Percentiles rank a stretch among this genome's conserved stretches.
Conservation (phyloP, 208 protist genomes). For the Crithidia brevicula region DNA sequence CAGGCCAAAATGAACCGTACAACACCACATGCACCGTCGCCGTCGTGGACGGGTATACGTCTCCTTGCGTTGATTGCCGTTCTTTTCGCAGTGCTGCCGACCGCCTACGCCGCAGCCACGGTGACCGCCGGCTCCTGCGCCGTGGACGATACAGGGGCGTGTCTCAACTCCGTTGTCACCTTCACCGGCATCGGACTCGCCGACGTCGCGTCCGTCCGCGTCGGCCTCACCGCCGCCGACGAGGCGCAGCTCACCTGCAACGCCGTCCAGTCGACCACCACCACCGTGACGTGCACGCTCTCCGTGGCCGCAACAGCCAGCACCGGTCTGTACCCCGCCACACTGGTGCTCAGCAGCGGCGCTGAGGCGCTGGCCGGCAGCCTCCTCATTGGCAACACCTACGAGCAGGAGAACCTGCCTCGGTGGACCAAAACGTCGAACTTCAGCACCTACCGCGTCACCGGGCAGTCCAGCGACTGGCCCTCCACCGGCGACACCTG, state of each 20-base stretch:
- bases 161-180: conserved; percentile 11
- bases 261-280: not conserved
- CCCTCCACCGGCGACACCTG: conserved; percentile 34
- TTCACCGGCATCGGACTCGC: conserved; percentile 17
- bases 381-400: conserved; percentile 10
- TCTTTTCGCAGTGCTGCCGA: not conserved
- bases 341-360: conserved; percentile 11
- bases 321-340: conserved; percentile 25
- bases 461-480: conserved; percentile 26
- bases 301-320: not conserved
- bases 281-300: conserved; percentile 22
- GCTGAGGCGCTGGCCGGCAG: conserved; percentile 19
- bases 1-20: too few relatives aligned
- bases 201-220: conserved; percentile 2
- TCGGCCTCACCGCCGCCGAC: conserved; percentile 15
- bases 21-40: too few relatives aligned
- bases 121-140: conserved; percentile 13
- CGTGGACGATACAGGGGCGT: not conserved
- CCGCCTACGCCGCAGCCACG: not conserved
- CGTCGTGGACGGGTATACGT: too few relatives aligned
- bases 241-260: conserved; percentile 1
- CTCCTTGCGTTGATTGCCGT: not conserved
- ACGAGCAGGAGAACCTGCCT: not conserved
- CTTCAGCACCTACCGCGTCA: conserved; percentile 16
- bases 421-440: conserved; percentile 10